phyloP scores from a whole-genome alignment of 805 yeast genomes.

The Osmozyma mogii region DNA sequence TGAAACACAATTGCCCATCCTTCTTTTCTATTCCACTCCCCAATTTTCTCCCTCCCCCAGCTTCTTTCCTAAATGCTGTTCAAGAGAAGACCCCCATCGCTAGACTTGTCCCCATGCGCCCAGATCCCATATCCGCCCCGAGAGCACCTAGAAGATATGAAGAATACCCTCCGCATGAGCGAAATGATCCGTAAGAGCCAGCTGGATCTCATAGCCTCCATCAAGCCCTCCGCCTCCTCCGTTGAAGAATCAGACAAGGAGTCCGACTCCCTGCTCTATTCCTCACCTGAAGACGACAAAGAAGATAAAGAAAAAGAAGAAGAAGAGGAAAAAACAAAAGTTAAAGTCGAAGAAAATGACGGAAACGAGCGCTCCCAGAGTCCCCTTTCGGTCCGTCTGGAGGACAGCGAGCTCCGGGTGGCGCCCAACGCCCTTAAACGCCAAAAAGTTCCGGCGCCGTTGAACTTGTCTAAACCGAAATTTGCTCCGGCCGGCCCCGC shows the following conservation, averaged over 20 bases:
- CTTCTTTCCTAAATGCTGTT: background rate
- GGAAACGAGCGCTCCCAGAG: too few species aligned
- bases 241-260: too few species aligned
- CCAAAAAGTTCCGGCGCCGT: too few species aligned
- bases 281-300: conserved; percentile 4
- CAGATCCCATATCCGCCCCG: conserved; percentile 11
- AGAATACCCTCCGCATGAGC: conserved; percentile 10
- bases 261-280: too few species aligned
- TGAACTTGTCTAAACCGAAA: too few species aligned
- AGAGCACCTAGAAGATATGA: conserved; percentile 9
- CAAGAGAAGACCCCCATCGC: conserved; percentile 9
- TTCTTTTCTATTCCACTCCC: background rate
- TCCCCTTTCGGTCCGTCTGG: too few species aligned
- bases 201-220: conserved; percentile 7
- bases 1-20: background rate
- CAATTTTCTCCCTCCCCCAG: background rate
- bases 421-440: too few species aligned
- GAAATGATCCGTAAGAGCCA: conserved; percentile 12
- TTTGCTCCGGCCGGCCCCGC: too few species aligned
- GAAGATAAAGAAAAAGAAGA: conserved; percentile 4
- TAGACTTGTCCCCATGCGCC: conserved; percentile 6
- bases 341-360: too few species aligned
- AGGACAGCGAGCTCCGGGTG: too few species aligned
- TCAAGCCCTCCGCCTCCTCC: too few species aligned
- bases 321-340: conserved; percentile 6